These are phyloP conservation scores for Auriscalpium orientale DNA, from an alignment of 768 basidiomycete species.

Conservation along the genomic window DNA sequence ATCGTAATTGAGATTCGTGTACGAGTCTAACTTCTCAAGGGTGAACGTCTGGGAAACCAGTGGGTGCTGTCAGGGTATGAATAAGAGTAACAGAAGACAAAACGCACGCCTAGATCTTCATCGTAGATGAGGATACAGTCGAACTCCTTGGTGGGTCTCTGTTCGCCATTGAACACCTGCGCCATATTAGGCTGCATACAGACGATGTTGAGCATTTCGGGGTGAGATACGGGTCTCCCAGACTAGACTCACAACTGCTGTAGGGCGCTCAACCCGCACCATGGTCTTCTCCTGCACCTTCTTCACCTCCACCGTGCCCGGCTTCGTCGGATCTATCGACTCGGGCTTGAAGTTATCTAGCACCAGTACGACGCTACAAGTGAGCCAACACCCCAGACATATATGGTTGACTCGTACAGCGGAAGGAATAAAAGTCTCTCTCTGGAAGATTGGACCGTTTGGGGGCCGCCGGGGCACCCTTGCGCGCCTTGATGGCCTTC, in stretches of 20 bases:
- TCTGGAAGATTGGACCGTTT: slow-evolving; percentile 46
- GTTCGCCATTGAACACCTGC: slow-evolving; percentile 50
- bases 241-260: slow-evolving; percentile 44
- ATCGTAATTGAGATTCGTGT: slow-evolving; percentile 11
- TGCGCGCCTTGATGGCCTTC: slow-evolving; percentile 64
- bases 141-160: slow-evolving; percentile 53
- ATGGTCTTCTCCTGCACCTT: slow-evolving; percentile 43
- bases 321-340: slow-evolving; percentile 56
- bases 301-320: slow-evolving; percentile 59
- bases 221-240: neutral
- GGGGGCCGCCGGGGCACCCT: slow-evolving; percentile 34
- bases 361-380: no score
- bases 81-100: neutral
- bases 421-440: slow-evolving; percentile 69
- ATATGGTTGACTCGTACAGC: slow-evolving; percentile 40
- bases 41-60: slow-evolving; percentile 5
- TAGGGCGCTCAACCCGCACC: slow-evolving; percentile 59
- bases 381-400: neutral
- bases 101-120: slow-evolving; percentile 58
- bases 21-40: slow-evolving; percentile 15
- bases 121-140: slow-evolving; percentile 80
- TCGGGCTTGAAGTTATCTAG: slow-evolving; percentile 73
- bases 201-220: slow-evolving; percentile 1
- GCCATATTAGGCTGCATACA: slow-evolving; percentile 39
- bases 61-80: neutral